Conservation (phyloP, 345 rosid genomes). For the Hibiscus trionum region DNA sequence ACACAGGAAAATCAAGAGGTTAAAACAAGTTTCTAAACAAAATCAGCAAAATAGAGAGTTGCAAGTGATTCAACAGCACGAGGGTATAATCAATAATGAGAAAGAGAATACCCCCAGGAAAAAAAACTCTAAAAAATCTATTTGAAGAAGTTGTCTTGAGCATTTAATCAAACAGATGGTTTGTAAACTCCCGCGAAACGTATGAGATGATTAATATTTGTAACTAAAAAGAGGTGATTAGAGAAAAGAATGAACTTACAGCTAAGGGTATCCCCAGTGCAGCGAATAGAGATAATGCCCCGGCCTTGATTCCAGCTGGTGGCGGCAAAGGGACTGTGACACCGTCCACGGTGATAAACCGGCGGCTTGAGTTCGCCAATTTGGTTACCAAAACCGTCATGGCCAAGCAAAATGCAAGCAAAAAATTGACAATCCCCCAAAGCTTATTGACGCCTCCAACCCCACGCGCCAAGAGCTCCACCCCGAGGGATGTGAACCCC, state of each 20-base stretch:
- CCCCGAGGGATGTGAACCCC: conserved; percentile 50
- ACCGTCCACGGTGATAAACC: neutral
- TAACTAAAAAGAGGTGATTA: neutral
- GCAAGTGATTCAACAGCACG: too few relatives aligned
- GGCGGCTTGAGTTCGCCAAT: conserved; percentile 32
- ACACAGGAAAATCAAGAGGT: too few relatives aligned
- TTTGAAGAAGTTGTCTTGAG: neutral
- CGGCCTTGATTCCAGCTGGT: conserved; percentile 25
- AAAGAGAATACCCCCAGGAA: too few relatives aligned
- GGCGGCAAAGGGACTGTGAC: conserved; percentile 20
- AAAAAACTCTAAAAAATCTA: neutral
- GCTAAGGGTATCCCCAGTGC: conserved; percentile 32
- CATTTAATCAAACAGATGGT: neutral
- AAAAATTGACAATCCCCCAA: conserved; percentile 47
- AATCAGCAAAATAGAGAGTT: too few relatives aligned
- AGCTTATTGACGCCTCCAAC: conserved; percentile 32
- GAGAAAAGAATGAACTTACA: neutral
- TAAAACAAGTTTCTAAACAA: too few relatives aligned
- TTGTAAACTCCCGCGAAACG: neutral
- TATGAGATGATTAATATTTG: neutral
- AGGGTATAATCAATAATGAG: too few relatives aligned
- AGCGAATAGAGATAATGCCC: conserved; percentile 41
- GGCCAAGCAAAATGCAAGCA: conserved; percentile 35
- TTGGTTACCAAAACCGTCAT: conserved; percentile 42
- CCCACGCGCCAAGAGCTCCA: conserved; percentile 32